These are phyloP conservation scores for Leccinum subtestaceum DNA, from an alignment of 768 basidiomycete genomes.

Conservation along the genomic window DNA sequence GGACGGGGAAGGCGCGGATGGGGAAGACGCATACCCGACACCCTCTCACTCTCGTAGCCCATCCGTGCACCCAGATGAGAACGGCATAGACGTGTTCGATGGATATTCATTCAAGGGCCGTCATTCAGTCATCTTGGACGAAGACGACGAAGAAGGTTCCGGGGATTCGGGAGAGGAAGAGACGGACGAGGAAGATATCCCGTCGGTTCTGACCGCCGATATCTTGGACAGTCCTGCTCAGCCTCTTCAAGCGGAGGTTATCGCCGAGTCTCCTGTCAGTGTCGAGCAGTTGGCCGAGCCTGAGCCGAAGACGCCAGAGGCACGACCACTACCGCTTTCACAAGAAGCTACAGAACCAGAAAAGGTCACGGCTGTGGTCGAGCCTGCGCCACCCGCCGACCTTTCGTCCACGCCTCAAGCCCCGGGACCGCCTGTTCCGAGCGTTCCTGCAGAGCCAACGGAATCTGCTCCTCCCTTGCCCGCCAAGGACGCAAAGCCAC, in stretches of 20 bases:
- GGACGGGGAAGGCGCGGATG: constrained; percentile 69
- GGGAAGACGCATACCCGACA: constrained; percentile 74
- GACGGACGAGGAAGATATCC: constrained; percentile 39
- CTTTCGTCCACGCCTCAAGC: constrained; percentile 13
- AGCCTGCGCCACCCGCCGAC: constrained; percentile 16
- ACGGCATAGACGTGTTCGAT: constrained; percentile 75
- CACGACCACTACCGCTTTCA: constrained; percentile 42
- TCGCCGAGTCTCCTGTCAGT: constrained; percentile 35
- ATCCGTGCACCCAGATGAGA: constrained; percentile 54
- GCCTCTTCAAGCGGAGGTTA: constrained; percentile 27
- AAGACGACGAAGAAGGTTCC: constrained; percentile 51
- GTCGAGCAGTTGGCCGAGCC: constrained; percentile 41
- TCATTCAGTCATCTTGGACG: constrained; percentile 74
- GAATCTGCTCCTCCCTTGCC: constrained; percentile 30
- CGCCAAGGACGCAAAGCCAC: constrained; percentile 31
- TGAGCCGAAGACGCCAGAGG: constrained; percentile 79
- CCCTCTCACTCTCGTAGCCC: constrained; percentile 79
- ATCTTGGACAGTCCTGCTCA: constrained; percentile 20
- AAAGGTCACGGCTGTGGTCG: constrained; percentile 8
- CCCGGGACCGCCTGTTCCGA: constrained; percentile 9
- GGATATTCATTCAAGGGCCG: constrained; percentile 93
- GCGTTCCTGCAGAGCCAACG: constrained; percentile 7
- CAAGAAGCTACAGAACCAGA: constrained; percentile 23
- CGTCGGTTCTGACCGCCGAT: constrained; percentile 18
- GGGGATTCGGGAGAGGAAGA: constrained; percentile 34